phyloP scores from a whole-genome alignment of 768 basidiomycete genomes.

The Boletus patriciae region DNA sequence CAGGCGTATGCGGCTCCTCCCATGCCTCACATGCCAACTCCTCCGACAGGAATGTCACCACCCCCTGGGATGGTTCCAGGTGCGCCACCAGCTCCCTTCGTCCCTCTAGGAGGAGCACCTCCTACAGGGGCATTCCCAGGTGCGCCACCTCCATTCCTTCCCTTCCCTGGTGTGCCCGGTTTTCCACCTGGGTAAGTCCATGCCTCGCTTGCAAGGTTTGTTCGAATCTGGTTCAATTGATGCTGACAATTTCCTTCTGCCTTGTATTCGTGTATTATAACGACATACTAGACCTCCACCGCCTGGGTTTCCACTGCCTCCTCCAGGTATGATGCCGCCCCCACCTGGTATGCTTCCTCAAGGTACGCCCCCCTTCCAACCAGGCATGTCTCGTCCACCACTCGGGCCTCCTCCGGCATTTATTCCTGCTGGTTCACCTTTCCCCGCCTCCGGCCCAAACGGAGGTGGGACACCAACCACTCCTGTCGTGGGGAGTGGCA shows the following conservation, averaged over 20 bases:
- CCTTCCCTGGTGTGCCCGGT: slow-evolving; percentile 47
- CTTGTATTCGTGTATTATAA: slow-evolving; percentile 10
- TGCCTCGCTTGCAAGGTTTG: slow-evolving; percentile 13
- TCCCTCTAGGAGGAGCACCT: slow-evolving; percentile 38
- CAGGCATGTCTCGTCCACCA: slow-evolving; percentile 38
- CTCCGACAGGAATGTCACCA: slow-evolving; percentile 35
- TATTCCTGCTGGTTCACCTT: slow-evolving; percentile 35
- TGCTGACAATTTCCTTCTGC: slow-evolving; percentile 20
- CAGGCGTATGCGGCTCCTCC: slow-evolving; percentile 61
- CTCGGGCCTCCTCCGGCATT: slow-evolving; percentile 39
- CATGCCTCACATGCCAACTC: slow-evolving; percentile 29
- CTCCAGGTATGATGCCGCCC: slow-evolving; percentile 37
- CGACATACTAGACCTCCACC: slow-evolving; percentile 43
- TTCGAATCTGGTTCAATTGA: slow-evolving; percentile 14
- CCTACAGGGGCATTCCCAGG: slow-evolving; percentile 42
- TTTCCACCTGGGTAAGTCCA: slow-evolving; percentile 58
- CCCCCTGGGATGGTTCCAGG: slow-evolving; percentile 44
- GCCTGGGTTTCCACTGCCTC: slow-evolving; percentile 56
- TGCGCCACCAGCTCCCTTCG: slow-evolving; percentile 42
- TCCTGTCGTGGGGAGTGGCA: slow-evolving; percentile 25
- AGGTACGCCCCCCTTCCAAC: slow-evolving; percentile 38
- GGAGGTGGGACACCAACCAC: slow-evolving; percentile 18
- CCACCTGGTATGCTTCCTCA: slow-evolving; percentile 39
- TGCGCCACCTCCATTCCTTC: slow-evolving; percentile 38
- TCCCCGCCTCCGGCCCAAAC: slow-evolving; percentile 26